These are phyloP conservation scores for Malassezia furfur DNA, from an alignment of 1,284 basidiomycete genomes.

Conservation along the genomic window DNA sequence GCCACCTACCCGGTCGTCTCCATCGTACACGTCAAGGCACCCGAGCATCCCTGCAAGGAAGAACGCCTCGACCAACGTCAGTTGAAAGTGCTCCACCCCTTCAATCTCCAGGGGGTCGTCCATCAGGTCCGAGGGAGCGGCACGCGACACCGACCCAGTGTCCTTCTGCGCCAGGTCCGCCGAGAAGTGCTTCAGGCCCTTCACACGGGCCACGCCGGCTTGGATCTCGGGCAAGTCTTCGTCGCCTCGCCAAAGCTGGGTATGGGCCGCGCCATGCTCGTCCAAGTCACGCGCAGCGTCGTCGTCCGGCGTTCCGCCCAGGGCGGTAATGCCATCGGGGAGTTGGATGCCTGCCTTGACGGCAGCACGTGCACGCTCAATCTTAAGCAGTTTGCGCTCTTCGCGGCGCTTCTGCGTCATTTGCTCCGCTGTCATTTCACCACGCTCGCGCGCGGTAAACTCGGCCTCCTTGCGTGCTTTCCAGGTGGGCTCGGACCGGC, in stretches of 20 bases:
- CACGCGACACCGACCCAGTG: constrained; percentile 1
- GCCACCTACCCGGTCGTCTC: background rate
- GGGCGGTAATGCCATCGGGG: constrained; percentile 35
- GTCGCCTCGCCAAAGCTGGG: constrained; percentile 27
- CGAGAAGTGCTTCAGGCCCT: constrained; percentile 38
- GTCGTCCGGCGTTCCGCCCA: constrained; percentile 43
- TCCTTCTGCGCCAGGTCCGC: constrained; percentile 28
- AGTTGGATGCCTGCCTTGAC: constrained; percentile 43
- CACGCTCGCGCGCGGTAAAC: constrained; percentile 51
- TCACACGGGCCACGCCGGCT: constrained; percentile 30
- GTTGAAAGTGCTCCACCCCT: constrained; percentile 81
- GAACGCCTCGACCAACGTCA: constrained; percentile 82
- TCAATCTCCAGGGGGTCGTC: constrained; percentile 50
- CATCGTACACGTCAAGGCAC: constrained; percentile 60
- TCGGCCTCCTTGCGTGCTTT: constrained; percentile 45
- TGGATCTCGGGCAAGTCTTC: constrained; percentile 30
- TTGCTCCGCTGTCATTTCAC: constrained; percentile 41
- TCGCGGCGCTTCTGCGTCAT: constrained; percentile 39
- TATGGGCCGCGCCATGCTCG: background rate
- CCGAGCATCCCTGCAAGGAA: constrained; percentile 77
- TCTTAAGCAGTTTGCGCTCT: constrained; percentile 43
- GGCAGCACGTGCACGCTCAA: constrained; percentile 41
- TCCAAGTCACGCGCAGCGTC: constrained; percentile 8
- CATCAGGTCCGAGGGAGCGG: background rate
- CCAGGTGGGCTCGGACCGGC: constrained; percentile 91